Evolutionary conservation across 768 basidiomycete species (phyloP).

Genomic region (Strobilomyces dryophilus): DNA sequence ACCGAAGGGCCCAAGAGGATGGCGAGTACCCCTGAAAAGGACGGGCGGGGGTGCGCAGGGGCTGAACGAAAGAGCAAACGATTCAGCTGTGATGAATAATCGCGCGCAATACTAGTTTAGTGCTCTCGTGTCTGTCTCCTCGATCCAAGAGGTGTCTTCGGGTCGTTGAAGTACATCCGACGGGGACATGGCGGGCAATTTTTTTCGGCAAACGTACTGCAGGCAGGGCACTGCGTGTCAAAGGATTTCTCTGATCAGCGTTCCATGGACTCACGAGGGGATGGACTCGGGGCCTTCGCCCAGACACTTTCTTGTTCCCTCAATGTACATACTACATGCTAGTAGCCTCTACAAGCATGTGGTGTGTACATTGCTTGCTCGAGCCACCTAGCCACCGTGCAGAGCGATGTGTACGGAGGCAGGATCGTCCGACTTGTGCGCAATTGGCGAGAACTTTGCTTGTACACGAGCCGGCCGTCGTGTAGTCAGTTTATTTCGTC

Average conservation of each 20-base stretch:
- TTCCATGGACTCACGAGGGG: constrained; percentile 17
- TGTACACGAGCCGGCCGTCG: no score
- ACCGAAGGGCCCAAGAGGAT: constrained; percentile 69
- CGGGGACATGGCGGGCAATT: constrained; percentile 71
- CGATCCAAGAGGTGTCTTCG: constrained; percentile 58
- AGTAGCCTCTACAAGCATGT: no score
- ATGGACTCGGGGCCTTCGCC: no score
- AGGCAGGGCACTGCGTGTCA: not conserved
- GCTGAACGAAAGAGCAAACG: not conserved
- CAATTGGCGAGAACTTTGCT: no score
- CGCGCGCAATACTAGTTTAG: constrained; percentile 75
- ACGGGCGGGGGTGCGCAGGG: not conserved
- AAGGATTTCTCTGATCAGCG: not conserved
- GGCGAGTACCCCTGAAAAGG: constrained; percentile 56
- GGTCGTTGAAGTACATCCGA: constrained; percentile 86
- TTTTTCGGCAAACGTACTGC: constrained; percentile 67
- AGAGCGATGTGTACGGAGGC: no score
- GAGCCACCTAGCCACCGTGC: no score
- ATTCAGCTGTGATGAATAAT: not conserved
- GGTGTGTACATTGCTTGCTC: no score
- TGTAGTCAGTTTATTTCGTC: no score
- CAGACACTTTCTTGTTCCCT: no score
- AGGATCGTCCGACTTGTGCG: no score
- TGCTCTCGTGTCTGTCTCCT: constrained; percentile 82
- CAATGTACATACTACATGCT: no score